These are phyloP conservation scores for Pseudoturritis turrita DNA, from an alignment of 345 rosid genomes.

Conservation along the genomic window DNA sequence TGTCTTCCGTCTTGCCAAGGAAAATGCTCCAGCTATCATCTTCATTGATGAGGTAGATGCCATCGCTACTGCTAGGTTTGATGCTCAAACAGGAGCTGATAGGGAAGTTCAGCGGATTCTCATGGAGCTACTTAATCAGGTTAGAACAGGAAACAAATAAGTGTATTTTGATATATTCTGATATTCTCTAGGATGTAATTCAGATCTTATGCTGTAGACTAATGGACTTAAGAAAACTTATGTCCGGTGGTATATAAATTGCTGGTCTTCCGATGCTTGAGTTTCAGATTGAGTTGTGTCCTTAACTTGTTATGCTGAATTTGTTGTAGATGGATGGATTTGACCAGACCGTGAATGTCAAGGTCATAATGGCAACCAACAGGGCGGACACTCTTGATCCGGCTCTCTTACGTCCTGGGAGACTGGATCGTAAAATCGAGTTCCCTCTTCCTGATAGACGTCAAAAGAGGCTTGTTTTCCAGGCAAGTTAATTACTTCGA, in stretches of 20 bases:
- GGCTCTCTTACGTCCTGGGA: constrained; percentile 95
- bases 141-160: constrained; percentile 8
- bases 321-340: constrained; percentile 73
- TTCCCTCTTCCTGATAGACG: constrained; percentile 96
- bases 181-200: neutral
- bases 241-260: neutral
- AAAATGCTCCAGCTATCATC: constrained; percentile 97
- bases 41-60: constrained; percentile 98
- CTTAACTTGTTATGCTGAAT: constrained; percentile 20
- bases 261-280: neutral
- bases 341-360: constrained; percentile 95
- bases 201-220: neutral
- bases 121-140: constrained; percentile 98
- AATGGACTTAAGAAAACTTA: neutral
- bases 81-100: constrained; percentile 99
- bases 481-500: constrained; percentile 37
- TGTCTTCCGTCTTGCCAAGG: constrained; percentile 97
- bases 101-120: constrained; percentile 97
- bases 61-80: constrained; percentile 98
- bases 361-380: constrained; percentile 98
- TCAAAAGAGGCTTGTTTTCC: constrained; percentile 99
- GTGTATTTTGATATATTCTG: neutral
- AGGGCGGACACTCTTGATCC: constrained; percentile 98
- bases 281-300: neutral
- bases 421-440: constrained; percentile 94